These are phyloP conservation scores for Volvox africanus DNA, from an alignment of 139 green algal species.

Conservation along the genomic window DNA sequence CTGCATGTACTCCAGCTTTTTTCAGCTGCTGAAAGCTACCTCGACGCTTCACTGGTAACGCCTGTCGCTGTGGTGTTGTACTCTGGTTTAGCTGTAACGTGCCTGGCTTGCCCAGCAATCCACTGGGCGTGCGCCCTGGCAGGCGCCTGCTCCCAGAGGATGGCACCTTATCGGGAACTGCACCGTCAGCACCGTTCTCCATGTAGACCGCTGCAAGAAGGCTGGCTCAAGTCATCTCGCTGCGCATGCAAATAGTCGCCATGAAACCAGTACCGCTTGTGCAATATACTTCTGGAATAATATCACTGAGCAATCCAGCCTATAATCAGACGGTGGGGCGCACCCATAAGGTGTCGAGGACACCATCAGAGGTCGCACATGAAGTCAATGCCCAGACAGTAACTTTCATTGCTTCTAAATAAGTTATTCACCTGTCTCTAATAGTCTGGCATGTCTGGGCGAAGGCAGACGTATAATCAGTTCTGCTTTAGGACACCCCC, in stretches of 20 bases:
- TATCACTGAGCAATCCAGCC: not conserved
- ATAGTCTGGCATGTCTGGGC: not conserved
- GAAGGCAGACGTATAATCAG: not conserved
- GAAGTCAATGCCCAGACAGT: too few relatives aligned
- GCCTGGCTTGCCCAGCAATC: slow-evolving; percentile 30
- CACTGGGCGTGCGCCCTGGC: not conserved
- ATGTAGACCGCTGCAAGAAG: slow-evolving; percentile 1
- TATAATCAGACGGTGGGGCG: not conserved
- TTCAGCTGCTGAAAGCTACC: slow-evolving; percentile 52
- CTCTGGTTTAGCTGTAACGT: slow-evolving; percentile 18
- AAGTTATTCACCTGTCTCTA: not conserved
- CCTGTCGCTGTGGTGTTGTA: not conserved
- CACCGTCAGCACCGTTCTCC: not conserved
- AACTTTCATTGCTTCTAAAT: too few relatives aligned
- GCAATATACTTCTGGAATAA: not conserved
- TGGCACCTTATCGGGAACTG: not conserved
- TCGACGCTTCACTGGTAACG: slow-evolving; percentile 41
- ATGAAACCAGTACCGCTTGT: not conserved
- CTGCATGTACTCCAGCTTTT: not conserved
- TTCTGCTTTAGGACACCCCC: not conserved
- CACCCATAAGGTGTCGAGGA: not conserved
- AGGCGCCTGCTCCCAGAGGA: not conserved
- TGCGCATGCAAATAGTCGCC: not conserved
- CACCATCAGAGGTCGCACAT: not conserved
- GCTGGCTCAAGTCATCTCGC: slow-evolving; percentile 18